These are phyloP conservation scores for Thyridium curvatum DNA, from an alignment of 2,329 filamentous ascomycete genomes.

Conservation along the genomic window DNA sequence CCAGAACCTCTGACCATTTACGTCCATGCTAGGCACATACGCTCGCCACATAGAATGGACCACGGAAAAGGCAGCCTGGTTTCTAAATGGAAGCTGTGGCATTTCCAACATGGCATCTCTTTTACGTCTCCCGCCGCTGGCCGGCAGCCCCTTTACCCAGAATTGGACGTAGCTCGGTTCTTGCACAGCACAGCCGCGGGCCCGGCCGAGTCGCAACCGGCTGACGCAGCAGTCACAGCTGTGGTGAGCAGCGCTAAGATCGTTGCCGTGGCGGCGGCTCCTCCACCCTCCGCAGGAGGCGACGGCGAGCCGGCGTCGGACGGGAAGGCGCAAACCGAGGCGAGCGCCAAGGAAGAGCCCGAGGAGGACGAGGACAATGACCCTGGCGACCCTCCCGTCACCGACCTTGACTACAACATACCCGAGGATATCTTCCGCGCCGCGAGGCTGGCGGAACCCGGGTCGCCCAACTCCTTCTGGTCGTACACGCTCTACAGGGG, in stretches of 20 bases:
- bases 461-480: constrained; percentile 54
- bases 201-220: too few species aligned
- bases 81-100: constrained; percentile 24
- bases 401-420: constrained; percentile 39
- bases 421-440: constrained; percentile 35
- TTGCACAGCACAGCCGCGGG: constrained; percentile 1
- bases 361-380: constrained; percentile 3
- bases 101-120: constrained; percentile 27
- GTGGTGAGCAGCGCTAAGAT: too few species aligned
- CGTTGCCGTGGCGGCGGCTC: too few species aligned
- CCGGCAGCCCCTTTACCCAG: constrained; percentile 14
- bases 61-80: too few species aligned
- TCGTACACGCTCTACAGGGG: constrained; percentile 61
- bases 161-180: constrained; percentile 9
- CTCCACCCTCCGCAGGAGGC: too few species aligned
- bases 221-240: too few species aligned
- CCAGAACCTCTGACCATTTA: too few species aligned
- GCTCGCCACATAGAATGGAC: too few species aligned
- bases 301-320: not conserved
- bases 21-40: too few species aligned
- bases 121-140: constrained; percentile 16
- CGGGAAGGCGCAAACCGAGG: not conserved
- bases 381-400: constrained; percentile 24
- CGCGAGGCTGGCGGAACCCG: constrained; percentile 39
- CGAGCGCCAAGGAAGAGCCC: not conserved